Evolutionary conservation across 371 early-diverging fungal genomes (phyloP), one percentile per base, ranked within the genome.

Genomic region (Circinella umbellata): DNA sequence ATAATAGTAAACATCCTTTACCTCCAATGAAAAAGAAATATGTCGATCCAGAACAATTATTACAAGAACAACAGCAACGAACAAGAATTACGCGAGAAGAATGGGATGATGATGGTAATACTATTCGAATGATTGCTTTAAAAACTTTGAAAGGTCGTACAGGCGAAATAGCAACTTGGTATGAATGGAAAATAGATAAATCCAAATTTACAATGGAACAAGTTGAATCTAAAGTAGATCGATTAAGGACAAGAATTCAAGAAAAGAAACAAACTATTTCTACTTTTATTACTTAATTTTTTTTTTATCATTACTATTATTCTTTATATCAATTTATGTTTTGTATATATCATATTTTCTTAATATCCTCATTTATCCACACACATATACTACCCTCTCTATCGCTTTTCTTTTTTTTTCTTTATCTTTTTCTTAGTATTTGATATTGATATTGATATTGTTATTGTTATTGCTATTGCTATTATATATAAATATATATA

Each of bases 151-250:
- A 64, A 8, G 73, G 73, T n/a, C 71, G 85, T 10, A 85, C 85
- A 37, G 76, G 71, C 27, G 83, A 80, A 61, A 85, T 85, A 39
- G 80, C 74, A 3, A 67, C 69, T 34, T 85, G 83, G 83, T 82
- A 79, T 65, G 85, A 82, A 48, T 80, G 81, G 74, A 79, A 76
- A 42, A 70, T 75, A 35, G 75, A 81, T 39, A 78, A 70, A 64
- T 38, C 49, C 1, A 72, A 48, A 15, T 60, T 82, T 35, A 64
- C 79, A 1, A 35, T 82, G 27, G 72, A 77, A 6, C 75, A 81
- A 59, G 61, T 85, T 3, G 79, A 85, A 63, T 51, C 65, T 27
- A 77, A 69, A 46, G 85, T 85, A 13, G 79, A 81, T 55, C 63
- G 66, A 49, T 61, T 85, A 71, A 73, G 70, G 46, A 72, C 20